A percentile compares a stretch with the other conserved stretches of the same genome.
Conservation (phyloP, 345 rosid species). For the Acer saccharum region DNA sequence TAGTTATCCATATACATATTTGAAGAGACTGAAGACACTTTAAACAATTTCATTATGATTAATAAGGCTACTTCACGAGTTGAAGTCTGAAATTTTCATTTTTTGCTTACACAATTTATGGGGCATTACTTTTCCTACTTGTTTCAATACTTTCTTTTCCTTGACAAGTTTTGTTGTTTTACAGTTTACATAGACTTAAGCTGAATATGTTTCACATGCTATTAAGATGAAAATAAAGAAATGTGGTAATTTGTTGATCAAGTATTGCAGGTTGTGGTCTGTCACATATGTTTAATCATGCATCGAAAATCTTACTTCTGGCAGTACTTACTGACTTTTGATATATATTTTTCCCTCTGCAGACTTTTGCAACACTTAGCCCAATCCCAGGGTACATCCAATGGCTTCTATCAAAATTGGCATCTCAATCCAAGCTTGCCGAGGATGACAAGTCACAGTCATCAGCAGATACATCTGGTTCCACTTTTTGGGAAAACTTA, state of each 20-base stretch:
- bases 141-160: not conserved
- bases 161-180: not conserved
- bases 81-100: not conserved
- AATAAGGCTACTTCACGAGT: not conserved
- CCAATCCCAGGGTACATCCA: slow-evolving; percentile 92
- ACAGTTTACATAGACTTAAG: not conserved
- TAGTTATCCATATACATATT: not conserved
- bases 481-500: slow-evolving; percentile 67
- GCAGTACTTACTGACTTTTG: slow-evolving; percentile 9
- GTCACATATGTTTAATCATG: not conserved
- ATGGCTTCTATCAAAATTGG: slow-evolving; percentile 85
- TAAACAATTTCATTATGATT: not conserved
- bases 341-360: slow-evolving; percentile 14
- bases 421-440: slow-evolving; percentile 70
- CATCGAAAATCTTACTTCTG: not conserved
- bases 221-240: not conserved
- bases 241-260: not conserved
- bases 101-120: not conserved
- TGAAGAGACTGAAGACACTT: not conserved
- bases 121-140: not conserved
- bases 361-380: slow-evolving; percentile 94
- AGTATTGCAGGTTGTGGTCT: not conserved
- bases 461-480: slow-evolving; percentile 41
- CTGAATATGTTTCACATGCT: not conserved
- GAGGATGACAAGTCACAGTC: slow-evolving; percentile 40